These are phyloP conservation scores for Moricandia arvensis DNA, from an alignment of 345 rosid genomes.

Conservation along the genomic window DNA sequence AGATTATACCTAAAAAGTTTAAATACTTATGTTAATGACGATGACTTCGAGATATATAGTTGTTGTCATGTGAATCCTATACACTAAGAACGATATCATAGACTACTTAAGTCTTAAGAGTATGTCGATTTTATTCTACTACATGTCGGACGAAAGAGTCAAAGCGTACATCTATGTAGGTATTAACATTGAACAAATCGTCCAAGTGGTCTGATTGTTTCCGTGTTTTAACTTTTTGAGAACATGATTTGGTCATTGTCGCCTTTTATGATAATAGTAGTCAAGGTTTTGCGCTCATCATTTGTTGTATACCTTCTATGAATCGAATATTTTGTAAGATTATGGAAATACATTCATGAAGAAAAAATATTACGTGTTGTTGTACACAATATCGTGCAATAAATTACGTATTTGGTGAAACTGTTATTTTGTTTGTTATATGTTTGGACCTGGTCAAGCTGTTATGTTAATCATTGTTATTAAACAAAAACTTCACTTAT, in stretches of 20 bases:
- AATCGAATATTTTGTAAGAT: not conserved
- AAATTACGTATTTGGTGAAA: not conserved
- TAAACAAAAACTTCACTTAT: not conserved
- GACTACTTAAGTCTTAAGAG: no score
- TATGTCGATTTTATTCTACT: constrained; percentile 28
- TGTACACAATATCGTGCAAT: not conserved
- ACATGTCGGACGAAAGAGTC: not conserved
- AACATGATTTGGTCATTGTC: not conserved
- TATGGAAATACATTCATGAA: not conserved
- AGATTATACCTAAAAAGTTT: not conserved
- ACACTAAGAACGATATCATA: constrained; percentile 23
- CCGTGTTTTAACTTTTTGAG: not conserved
- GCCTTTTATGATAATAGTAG: not conserved
- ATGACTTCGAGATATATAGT: constrained; percentile 2
- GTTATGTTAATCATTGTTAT: not conserved
- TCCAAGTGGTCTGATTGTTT: not conserved
- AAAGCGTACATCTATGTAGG: not conserved
- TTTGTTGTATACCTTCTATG: not conserved
- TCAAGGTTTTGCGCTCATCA: not conserved
- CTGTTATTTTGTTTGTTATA: not conserved
- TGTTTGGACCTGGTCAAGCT: not conserved
- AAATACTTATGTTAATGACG: not conserved
- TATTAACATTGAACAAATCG: not conserved
- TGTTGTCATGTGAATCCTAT: constrained; percentile 17
- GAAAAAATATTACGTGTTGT: not conserved